Evolutionary conservation across 139 green algal genomes (phyloP).

Genomic region (Chlorella sp.): DNA sequence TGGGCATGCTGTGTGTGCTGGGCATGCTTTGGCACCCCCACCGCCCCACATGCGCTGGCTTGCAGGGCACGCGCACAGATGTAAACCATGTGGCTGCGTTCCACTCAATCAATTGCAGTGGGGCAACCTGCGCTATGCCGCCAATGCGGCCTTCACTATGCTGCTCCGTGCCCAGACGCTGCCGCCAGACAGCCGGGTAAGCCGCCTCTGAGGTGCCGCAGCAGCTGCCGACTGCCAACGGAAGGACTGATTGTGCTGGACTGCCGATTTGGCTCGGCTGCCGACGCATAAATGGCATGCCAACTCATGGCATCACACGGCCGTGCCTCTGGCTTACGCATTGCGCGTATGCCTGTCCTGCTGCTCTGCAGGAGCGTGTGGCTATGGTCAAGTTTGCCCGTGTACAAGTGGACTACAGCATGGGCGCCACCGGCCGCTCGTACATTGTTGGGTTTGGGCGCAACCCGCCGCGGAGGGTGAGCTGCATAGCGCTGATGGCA

Average conservation of each 20-base stretch:
- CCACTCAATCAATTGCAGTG: conserved; percentile 1
- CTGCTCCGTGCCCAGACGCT: conserved; percentile 7
- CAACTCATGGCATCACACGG: too few species aligned
- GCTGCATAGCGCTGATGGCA: not conserved
- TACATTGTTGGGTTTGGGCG: conserved; percentile 55
- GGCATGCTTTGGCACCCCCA: too few species aligned
- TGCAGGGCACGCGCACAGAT: too few species aligned
- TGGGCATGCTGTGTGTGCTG: not conserved
- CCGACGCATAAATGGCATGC: too few species aligned
- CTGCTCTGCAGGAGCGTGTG: not conserved
- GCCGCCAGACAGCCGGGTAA: not conserved
- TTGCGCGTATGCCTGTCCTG: not conserved
- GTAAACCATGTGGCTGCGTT: not conserved
- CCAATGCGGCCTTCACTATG: conserved; percentile 19
- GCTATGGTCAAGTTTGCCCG: conserved; percentile 16
- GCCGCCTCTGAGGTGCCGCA: too few species aligned
- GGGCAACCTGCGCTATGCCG: conserved; percentile 38
- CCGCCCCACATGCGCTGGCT: too few species aligned
- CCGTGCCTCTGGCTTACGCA: too few species aligned
- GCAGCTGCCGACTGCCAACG: too few species aligned
- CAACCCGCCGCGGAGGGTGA: conserved; percentile 19
- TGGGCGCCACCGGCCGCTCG: conserved; percentile 40
- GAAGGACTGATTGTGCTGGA: too few species aligned
- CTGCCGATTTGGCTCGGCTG: too few species aligned
- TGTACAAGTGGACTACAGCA: conserved; percentile 56